phyloP scores from a whole-genome alignment of 1,284 basidiomycete species.

The Phylloboletellus chloephorus region DNA sequence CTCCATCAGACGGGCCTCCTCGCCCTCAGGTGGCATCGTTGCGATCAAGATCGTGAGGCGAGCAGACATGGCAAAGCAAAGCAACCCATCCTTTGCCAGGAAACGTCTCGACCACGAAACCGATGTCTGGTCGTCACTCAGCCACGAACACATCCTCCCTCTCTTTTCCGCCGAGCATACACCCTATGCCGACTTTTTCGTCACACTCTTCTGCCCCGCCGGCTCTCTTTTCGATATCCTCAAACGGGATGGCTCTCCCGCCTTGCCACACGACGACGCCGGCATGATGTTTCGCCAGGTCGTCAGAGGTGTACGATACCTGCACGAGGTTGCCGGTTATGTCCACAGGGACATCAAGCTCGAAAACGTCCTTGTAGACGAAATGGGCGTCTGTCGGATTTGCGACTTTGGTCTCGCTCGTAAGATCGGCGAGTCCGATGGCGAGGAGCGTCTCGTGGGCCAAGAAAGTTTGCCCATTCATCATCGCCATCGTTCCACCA shows the following conservation, averaged over 20 bases:
- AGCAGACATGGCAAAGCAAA: constrained; percentile 47
- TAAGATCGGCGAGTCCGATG: constrained; percentile 50
- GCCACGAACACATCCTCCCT: constrained; percentile 75
- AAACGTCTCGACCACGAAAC: constrained; percentile 74
- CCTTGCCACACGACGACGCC: constrained; percentile 68
- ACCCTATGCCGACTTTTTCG: constrained; percentile 70
- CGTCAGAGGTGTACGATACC: constrained; percentile 77
- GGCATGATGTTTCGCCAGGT: constrained; percentile 89
- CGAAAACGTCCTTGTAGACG: constrained; percentile 92
- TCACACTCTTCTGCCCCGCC: constrained; percentile 79
- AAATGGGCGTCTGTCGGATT: constrained; percentile 75
- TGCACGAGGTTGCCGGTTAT: constrained; percentile 75
- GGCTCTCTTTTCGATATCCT: constrained; percentile 86
- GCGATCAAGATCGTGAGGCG: constrained; percentile 80
- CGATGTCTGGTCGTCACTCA: constrained; percentile 72
- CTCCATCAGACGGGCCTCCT: constrained; percentile 72
- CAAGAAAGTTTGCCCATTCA: constrained; percentile 18
- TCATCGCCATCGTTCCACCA: constrained; percentile 29
- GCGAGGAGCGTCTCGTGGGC: constrained; percentile 34
- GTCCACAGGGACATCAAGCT: constrained; percentile 95
- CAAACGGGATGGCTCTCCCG: constrained; percentile 61
- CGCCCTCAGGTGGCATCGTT: constrained; percentile 61
- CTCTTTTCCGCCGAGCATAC: constrained; percentile 69
- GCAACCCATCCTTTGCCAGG: constrained; percentile 41
- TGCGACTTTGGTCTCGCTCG: constrained; percentile 80